Conservation (phyloP, 2,329 filamentous ascomycete species). For the Trematosphaeria pertusa region DNA sequence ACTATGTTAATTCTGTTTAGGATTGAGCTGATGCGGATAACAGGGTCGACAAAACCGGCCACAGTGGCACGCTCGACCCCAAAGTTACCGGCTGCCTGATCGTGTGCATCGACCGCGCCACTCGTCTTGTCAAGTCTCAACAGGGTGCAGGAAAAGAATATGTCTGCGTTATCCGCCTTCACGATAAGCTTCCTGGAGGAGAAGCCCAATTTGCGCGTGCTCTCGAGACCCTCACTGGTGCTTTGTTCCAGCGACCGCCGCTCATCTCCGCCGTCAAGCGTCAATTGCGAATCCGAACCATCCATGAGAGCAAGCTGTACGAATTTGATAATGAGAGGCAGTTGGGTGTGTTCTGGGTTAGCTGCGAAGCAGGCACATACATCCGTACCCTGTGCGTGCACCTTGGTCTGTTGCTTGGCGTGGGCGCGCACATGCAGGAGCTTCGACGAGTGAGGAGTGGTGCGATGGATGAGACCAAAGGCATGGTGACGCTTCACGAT, state of each 20-base stretch:
- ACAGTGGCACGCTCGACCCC: constrained; percentile 97
- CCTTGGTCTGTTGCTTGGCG: constrained; percentile 76
- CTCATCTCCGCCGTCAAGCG: constrained; percentile 99
- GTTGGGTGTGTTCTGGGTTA: constrained; percentile 98
- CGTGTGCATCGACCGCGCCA: constrained; percentile 95
- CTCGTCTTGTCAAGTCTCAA: constrained; percentile 97
- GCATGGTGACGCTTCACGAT: constrained; percentile 92
- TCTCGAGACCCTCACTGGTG: constrained; percentile 93
- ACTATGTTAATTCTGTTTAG: neutral
- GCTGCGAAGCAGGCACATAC: constrained; percentile 97
- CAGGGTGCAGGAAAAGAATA: constrained; percentile 99
- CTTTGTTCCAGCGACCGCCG: constrained; percentile 94
- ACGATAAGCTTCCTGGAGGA: constrained; percentile 93
- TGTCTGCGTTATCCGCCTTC: constrained; percentile 91
- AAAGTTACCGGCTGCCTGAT: constrained; percentile 97
- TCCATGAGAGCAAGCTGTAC: constrained; percentile 92
- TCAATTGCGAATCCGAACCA: constrained; percentile 96
- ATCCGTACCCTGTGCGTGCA: constrained; percentile 98
- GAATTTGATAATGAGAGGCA: constrained; percentile 99
- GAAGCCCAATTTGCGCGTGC: constrained; percentile 92
- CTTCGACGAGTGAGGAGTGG: constrained; percentile 90
- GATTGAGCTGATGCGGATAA: constrained; percentile 19
- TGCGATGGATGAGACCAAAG: constrained; percentile 90
- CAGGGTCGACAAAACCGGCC: constrained; percentile 93
- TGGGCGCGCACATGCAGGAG: constrained; percentile 98